phyloP scores from a whole-genome alignment of 169 alveolate genomes.

The Cystoisospora suis region DNA sequence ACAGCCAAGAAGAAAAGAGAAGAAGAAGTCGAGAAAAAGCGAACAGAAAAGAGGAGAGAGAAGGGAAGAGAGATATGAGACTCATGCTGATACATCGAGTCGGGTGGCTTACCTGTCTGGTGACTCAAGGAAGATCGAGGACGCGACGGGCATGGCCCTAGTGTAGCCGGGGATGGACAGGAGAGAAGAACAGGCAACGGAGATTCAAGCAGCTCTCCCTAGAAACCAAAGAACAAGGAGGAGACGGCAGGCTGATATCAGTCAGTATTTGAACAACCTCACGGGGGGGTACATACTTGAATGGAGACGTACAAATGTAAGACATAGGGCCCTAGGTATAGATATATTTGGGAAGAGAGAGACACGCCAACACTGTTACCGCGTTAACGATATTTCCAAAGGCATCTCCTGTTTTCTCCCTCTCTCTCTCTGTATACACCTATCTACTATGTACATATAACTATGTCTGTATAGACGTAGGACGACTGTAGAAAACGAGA shows the following conservation, averaged over 20 bases:
- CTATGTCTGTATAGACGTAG: not conserved
- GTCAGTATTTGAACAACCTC: not conserved
- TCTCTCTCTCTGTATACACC: not conserved
- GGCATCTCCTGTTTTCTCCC: not conserved
- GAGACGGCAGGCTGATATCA: not conserved
- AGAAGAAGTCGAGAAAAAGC: not conserved
- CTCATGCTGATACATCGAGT: not conserved
- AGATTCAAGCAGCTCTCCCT: conserved; percentile 3
- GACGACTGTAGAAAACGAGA: not conserved
- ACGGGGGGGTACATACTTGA: not conserved
- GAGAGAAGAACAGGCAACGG: not conserved
- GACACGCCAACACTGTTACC: not conserved
- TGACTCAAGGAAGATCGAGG: not conserved
- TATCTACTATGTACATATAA: no score
- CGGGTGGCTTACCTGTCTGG: not conserved
- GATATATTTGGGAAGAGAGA: not conserved
- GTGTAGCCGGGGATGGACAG: not conserved
- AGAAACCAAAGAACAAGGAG: not conserved
- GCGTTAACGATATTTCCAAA: not conserved
- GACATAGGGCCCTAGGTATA: not conserved
- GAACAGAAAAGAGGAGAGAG: not conserved
- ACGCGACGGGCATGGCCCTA: not conserved
- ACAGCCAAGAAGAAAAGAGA: not conserved
- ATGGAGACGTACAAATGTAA: not conserved
- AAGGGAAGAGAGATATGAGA: not conserved